Evolutionary conservation across 192 early-diverging fungal species (phyloP), one percentile per base, ranked within the genome.

Genomic region (Linnemannia zychae): DNA sequence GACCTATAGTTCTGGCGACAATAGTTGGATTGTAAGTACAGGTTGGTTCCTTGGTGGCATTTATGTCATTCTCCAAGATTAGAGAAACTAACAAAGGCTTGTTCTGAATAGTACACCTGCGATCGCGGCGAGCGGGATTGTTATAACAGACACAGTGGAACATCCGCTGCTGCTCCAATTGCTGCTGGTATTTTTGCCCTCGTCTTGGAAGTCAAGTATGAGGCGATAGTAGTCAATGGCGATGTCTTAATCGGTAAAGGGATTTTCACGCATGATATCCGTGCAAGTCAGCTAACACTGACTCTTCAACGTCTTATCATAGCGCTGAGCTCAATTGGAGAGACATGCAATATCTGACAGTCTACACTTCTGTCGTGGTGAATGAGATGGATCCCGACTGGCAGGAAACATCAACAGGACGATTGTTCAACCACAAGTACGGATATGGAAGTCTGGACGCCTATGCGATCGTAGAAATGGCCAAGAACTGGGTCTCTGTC

Each of bases 391-490:
- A 97, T 80, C 46, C 87, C 9, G 94, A 92, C 65, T 99, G 97
- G 97, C 67, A 84, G 7, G 78, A 86, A 18, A 93, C 93, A 1
- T 91, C 94, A 3, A 84, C 89, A 3, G 94, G 95, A 22, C 91
- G 95, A 46, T 71, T 84, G 57, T 98, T 94, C 91, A 97, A 94
- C 77, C 96, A 98, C 91, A 96, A 96, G 60, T 99, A 92, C 81
- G 97, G 97, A 3, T 99, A 94, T 79, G 97, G 97, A 71, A 97
- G 93, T 65, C 83, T 98, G 79, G 96, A 99, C 88, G 93, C 94
- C 4, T 93, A 90, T 77, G 89, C 88, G 17, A 88, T 97, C 16
- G 93, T 99, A 16, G 93, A 97, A 71, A 87, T 89, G 0, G 96
- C 97, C 1, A 93, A 91, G 75, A 88, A 88, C 0, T 93, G 92